phyloP scores from a whole-genome alignment of 202 grass and related monocot species.

The Zoysia matrella region DNA sequence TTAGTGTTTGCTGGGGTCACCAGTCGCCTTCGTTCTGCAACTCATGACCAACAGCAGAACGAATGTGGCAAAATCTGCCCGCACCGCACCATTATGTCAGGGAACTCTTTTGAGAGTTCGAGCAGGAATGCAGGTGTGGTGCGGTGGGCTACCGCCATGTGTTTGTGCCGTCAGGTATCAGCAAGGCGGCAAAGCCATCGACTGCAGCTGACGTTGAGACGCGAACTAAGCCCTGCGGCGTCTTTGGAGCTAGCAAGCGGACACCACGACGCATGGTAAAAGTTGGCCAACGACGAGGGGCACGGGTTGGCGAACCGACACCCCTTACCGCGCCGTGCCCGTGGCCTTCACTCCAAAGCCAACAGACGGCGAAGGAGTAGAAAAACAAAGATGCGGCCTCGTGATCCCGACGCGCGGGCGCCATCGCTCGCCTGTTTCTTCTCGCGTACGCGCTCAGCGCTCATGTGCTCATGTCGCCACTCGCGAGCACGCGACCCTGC shows the following conservation, averaged over 20 bases:
- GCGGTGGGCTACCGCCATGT: constrained; percentile 34
- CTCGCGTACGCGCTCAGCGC: no score
- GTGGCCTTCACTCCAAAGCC: constrained; percentile 30
- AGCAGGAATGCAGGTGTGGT: not conserved
- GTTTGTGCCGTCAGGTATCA: not conserved
- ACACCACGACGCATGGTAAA: not conserved
- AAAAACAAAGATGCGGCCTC: constrained; percentile 21
- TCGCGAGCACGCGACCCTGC: not conserved
- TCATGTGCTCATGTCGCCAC: no score
- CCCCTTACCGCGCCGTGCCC: not conserved
- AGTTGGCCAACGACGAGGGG: not conserved
- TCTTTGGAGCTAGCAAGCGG: not conserved
- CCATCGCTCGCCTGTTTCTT: no score
- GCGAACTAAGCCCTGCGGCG: not conserved
- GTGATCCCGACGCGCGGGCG: constrained; percentile 18
- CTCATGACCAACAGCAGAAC: not conserved
- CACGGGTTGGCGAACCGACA: not conserved
- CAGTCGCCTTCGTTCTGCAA: not conserved
- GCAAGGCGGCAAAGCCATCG: constrained; percentile 23
- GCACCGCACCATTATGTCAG: not conserved
- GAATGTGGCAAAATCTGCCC: not conserved
- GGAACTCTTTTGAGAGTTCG: not conserved
- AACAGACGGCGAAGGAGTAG: not conserved
- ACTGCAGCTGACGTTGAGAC: constrained; percentile 16
- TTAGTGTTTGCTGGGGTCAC: not conserved